Base-by-base conservation (phyloP, 2,329 filamentous ascomycete genomes). In the Cytospora schulzeri region DNA sequence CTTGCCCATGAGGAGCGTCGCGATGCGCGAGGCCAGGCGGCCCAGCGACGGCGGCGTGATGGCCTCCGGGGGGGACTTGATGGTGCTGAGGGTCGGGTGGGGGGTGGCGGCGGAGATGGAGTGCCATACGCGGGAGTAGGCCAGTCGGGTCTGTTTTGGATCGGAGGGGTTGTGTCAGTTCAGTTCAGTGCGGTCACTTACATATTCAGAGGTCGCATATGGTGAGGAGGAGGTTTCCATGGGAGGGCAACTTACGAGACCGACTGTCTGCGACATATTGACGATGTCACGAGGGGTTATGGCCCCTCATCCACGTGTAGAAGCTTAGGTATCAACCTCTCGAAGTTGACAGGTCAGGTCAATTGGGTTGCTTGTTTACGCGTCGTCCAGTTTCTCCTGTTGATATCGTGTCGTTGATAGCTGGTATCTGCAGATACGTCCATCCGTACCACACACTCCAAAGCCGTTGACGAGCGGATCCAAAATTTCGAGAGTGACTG, bases 71-170 rank as follows among this genome's bases (percentile, higher is more conserved):
- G 83, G 75, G 77, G 83, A 67, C 79, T 88, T 71, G 80, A 87
- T 72, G 1, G 80, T 80, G 65, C 73, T 76, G 71, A 89, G 85
- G 19, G 78, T 82, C n/a, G 82, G 78, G 73, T 89, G 87, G 76
- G 78, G 89, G 70, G 82, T 83, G 73, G 80, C 91, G 79, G 83
- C 95, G 77, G 84, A 98, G 77, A 88, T 76, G 69, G 91, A 88
- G 80, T 99, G 95, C 95, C 96, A 99, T 81, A 90, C 88, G 73
- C 96, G 90, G 54, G 93, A 93, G 84, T 98, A 99, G 80, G 95
- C 94, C 69, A 99, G 90, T 75, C 92, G 91, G 67, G 95, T 98
- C 93, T 98, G 71, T 52, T 54, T 5, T 19, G 15, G 33, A 41
- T 29, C 59, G 57, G 31, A 26, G 22, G 35, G 33, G 11, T 15